Evolutionary conservation across 805 yeast genomes (phyloP).

Genomic region (Saccharomycopsis olivae): DNA sequence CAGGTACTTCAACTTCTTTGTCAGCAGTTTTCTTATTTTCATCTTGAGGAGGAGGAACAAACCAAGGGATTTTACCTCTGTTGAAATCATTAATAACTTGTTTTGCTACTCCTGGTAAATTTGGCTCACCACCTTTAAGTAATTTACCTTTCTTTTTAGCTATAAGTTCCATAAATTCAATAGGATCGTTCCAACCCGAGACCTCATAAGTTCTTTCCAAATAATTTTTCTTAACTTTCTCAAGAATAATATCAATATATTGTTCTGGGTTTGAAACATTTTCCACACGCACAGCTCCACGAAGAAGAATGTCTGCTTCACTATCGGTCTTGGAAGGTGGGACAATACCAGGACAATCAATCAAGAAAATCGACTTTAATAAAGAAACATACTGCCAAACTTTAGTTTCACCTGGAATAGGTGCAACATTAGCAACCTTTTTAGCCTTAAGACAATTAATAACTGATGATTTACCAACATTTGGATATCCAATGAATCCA

Average conservation of each 20-base stretch:
- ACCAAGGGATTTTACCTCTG: slow-evolving; percentile 98
- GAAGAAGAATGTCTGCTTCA: slow-evolving; percentile 82
- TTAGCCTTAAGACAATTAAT: slow-evolving; percentile 88
- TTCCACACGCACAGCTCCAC: slow-evolving; percentile 99
- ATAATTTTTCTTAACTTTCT: slow-evolving; percentile 80
- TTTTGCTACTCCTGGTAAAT: slow-evolving; percentile 86
- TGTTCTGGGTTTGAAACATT: slow-evolving; percentile 94
- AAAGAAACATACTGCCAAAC: slow-evolving; percentile 98
- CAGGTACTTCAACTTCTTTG: slow-evolving; percentile 31
- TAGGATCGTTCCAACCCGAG: slow-evolving; percentile 72
- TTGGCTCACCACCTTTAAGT: slow-evolving; percentile 96
- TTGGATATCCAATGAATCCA: slow-evolving; percentile 96
- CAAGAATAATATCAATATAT: slow-evolving; percentile 77
- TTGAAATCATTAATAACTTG: slow-evolving; percentile 87
- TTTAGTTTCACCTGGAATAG: slow-evolving; percentile 97
- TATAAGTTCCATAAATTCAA: slow-evolving; percentile 79
- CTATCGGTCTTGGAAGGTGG: slow-evolving; percentile 89
- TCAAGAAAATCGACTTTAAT: slow-evolving; percentile 90
- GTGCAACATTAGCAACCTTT: slow-evolving; percentile 95
- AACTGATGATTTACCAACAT: slow-evolving; percentile 95
- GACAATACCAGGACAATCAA: slow-evolving; percentile 98
- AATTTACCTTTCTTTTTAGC: slow-evolving; percentile 91
- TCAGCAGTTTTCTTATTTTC: slow-evolving; percentile 43
- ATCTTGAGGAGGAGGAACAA: slow-evolving; percentile 79
- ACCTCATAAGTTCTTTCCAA: slow-evolving; percentile 92